phyloP scores from a whole-genome alignment of 75 land plant genomes.

The Gnetum montanum region DNA sequence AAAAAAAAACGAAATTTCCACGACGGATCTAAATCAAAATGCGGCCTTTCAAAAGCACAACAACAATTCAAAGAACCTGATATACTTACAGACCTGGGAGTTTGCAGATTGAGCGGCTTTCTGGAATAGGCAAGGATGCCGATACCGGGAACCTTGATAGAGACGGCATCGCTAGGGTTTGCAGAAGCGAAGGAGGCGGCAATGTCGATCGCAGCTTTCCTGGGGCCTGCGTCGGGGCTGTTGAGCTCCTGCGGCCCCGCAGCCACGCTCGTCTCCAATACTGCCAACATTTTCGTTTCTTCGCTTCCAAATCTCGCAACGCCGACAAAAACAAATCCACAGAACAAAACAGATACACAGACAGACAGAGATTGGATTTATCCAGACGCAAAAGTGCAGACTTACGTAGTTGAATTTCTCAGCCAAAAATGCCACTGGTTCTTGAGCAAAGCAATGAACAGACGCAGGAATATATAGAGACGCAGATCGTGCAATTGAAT shows the following conservation, averaged over 20 bases:
- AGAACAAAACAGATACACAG: no score
- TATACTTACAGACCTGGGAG: background rate
- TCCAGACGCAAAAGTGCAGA: no score
- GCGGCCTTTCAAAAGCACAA: background rate
- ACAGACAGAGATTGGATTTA: no score
- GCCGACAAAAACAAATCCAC: no score
- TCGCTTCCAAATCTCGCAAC: no score
- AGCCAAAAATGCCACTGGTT: no score
- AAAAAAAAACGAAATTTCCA: no score
- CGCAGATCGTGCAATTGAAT: no score
- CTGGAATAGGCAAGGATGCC: background rate
- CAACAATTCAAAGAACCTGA: background rate
- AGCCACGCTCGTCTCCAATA: background rate
- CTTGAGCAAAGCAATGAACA: no score
- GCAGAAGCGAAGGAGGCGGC: background rate
- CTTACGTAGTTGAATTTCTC: no score
- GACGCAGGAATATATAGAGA: no score
- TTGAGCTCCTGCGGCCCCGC: background rate
- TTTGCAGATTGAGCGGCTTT: background rate
- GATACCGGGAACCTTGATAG: background rate
- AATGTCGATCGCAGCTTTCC: background rate
- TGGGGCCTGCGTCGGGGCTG: background rate
- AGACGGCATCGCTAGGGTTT: background rate
- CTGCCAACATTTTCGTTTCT: background rate
- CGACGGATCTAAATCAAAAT: no score